Percentiles rank a stretch among this genome's conserved stretches.
phyloP scores from a whole-genome alignment of 2,329 filamentous ascomycete genomes.

The Paecilomyces sp. region DNA sequence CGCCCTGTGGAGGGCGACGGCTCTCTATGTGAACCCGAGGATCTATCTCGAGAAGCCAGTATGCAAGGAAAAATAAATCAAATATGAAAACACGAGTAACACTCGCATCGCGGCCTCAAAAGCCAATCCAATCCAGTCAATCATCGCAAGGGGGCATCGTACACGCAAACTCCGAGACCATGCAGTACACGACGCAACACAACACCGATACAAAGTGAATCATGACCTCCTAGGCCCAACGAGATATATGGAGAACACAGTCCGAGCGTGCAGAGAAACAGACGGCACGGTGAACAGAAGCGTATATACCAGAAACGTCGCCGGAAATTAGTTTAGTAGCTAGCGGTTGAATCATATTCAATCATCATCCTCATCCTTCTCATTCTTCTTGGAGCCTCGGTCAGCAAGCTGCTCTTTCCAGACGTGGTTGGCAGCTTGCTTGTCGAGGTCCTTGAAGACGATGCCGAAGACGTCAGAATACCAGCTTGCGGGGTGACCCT shows the following conservation, averaged over 20 bases:
- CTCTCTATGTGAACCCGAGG: not conserved
- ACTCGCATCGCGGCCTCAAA: not conserved
- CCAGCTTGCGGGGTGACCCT: slow-evolving; percentile 87
- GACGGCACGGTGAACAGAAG: not conserved
- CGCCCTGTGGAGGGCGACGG: not conserved
- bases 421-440: slow-evolving; percentile 60
- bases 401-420: slow-evolving; percentile 60
- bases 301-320: not conserved
- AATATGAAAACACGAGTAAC: not conserved
- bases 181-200: not conserved
- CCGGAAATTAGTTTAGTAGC: not conserved
- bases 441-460: slow-evolving; percentile 77
- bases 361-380: slow-evolving; percentile 8
- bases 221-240: not conserved
- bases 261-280: not conserved
- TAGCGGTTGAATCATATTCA: not conserved
- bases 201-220: not conserved
- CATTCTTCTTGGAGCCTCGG: slow-evolving; percentile 46
- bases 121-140: not conserved
- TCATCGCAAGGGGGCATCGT: not conserved
- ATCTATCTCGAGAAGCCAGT: not conserved
- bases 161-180: not conserved
- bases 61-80: not conserved
- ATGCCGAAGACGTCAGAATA: slow-evolving; percentile 89
- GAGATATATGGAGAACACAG: not conserved